A percentile compares a stretch with the other conserved stretches of the same genome.
phyloP scores from a whole-genome alignment of 768 basidiomycete species.

The Tulasnella sp. region DNA sequence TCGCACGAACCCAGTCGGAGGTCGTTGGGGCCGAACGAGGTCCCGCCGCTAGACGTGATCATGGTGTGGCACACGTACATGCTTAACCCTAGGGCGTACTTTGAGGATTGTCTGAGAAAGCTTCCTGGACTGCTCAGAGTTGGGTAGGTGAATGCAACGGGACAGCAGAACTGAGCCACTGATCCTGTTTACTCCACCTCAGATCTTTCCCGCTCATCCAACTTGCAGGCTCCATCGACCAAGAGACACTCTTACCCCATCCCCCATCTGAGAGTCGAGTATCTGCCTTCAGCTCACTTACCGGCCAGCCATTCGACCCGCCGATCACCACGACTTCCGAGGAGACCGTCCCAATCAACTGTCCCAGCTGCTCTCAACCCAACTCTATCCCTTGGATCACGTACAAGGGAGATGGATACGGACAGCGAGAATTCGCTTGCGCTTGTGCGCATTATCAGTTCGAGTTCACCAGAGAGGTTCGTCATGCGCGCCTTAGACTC shows the following conservation, averaged over 20 bases:
- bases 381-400: constrained; percentile 15
- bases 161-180: neutral
- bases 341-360: neutral
- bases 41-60: constrained; percentile 19
- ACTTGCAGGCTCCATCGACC: constrained; percentile 7
- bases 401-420: constrained; percentile 14
- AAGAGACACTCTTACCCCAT: neutral
- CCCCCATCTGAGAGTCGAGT: neutral
- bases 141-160: neutral
- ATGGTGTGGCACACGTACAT: no score
- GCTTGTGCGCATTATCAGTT: neutral
- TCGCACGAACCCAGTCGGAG: neutral
- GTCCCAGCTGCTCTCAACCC: neutral
- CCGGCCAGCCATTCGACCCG: constrained; percentile 10
- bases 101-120: constrained; percentile 13
- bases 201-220: constrained; percentile 14
- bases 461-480: neutral
- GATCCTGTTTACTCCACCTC: neutral
- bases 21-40: neutral
- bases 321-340: neutral
- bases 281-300: neutral
- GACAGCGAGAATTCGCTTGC: constrained; percentile 14
- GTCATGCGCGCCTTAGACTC: no score
- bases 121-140: neutral
- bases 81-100: constrained; percentile 11